These are phyloP conservation scores for Tausonia pullulans DNA, from an alignment of 1,284 basidiomycete genomes.

Conservation along the genomic window DNA sequence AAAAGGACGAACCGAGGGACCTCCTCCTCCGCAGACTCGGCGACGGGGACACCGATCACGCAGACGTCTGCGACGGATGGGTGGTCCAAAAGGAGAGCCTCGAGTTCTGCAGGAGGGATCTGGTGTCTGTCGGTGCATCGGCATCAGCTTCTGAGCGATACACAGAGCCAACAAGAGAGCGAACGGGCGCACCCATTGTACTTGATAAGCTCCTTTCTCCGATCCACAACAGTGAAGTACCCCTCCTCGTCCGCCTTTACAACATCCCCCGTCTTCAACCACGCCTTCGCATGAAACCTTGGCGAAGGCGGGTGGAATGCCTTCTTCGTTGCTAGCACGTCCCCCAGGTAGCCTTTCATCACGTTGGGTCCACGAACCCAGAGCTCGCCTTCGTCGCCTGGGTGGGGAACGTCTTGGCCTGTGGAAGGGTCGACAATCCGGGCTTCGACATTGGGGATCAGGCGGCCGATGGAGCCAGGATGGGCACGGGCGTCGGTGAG, in stretches of 20 bases:
- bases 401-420: constrained; percentile 36
- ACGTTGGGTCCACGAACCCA: constrained; percentile 66
- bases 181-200: constrained; percentile 40
- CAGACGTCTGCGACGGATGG: constrained; percentile 58
- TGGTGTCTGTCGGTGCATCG: constrained; percentile 3
- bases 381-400: constrained; percentile 57
- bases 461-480: constrained; percentile 54
- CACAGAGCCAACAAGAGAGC: not conserved
- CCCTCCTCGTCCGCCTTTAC: constrained; percentile 52
- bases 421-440: constrained; percentile 46
- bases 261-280: constrained; percentile 79
- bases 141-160: not conserved
- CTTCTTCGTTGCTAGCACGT: no score
- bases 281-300: constrained; percentile 40
- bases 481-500: constrained; percentile 31
- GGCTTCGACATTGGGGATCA: constrained; percentile 67
- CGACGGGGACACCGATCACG: constrained; percentile 55
- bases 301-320: no score
- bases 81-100: constrained; percentile 58
- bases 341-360: constrained; percentile 45
- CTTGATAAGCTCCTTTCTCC: constrained; percentile 70
- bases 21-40: constrained; percentile 40
- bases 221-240: constrained; percentile 35
- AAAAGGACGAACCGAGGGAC: constrained; percentile 47
- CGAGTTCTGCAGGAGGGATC: constrained; percentile 76